Percentiles rank a stretch among this genome's conserved stretches.
phyloP scores from a whole-genome alignment of 257 asterid genomes.

The Coffea canephora region DNA sequence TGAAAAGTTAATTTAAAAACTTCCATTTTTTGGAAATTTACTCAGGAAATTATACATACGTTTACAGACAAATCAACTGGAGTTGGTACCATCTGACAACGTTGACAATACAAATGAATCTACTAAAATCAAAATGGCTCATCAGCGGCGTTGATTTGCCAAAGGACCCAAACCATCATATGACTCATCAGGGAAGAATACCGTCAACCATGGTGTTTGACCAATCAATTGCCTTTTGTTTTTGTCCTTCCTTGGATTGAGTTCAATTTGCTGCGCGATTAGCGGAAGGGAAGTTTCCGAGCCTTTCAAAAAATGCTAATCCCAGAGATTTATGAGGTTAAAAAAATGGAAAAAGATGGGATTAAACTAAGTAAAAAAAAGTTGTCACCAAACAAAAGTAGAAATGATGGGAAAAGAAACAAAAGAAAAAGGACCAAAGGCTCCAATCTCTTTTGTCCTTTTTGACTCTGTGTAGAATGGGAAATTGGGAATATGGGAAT shows the following conservation, averaged over 20 bases:
- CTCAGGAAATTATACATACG: no score
- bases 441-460: neutral
- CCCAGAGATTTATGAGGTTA: constrained; percentile 2
- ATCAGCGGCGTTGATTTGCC: constrained; percentile 2
- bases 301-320: neutral
- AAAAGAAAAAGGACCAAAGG: constrained; percentile 4
- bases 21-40: no score
- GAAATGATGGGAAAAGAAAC: neutral
- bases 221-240: constrained; percentile 28
- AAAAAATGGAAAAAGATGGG: neutral
- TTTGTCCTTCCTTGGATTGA: constrained; percentile 18
- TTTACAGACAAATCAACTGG: neutral
- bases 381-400: neutral
- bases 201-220: constrained; percentile 29
- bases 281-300: constrained; percentile 29
- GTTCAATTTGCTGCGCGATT: constrained; percentile 49
- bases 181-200: neutral
- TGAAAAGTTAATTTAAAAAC: no score
- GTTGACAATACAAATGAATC: neutral
- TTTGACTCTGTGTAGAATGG: neutral
- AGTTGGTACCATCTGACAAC: neutral
- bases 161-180: no score
- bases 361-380: neutral
- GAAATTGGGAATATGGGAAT: neutral
- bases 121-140: no score